phyloP scores from a whole-genome alignment of 1,284 basidiomycete species.

The Apiotrichum laibachii region DNA sequence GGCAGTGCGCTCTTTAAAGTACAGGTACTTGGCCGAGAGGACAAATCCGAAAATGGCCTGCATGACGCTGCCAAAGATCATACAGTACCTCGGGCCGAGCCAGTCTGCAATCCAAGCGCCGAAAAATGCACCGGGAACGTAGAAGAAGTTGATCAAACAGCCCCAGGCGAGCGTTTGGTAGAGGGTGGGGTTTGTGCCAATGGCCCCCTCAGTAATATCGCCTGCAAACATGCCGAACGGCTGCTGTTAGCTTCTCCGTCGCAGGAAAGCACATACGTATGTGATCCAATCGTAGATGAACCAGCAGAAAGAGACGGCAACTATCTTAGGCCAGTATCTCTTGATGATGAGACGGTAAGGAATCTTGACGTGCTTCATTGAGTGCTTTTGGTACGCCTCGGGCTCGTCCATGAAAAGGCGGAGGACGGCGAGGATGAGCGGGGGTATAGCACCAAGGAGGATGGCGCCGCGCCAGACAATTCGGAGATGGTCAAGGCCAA shows the following conservation, averaged over 20 bases:
- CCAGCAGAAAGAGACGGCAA: constrained; percentile 52
- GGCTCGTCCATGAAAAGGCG: constrained; percentile 78
- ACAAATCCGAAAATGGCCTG: constrained; percentile 81
- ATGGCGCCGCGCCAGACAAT: constrained; percentile 85
- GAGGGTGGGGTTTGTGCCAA: constrained; percentile 30
- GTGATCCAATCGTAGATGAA: constrained; percentile 63
- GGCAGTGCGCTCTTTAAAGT: constrained; percentile 55
- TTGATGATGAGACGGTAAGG: constrained; percentile 70
- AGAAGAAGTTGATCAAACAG: constrained; percentile 54
- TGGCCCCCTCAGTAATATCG: constrained; percentile 51
- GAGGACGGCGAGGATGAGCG: constrained; percentile 74
- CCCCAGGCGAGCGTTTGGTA: constrained; percentile 46
- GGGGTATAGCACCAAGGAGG: constrained; percentile 80
- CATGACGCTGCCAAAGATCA: constrained; percentile 68
- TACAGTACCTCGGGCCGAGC: constrained; percentile 57
- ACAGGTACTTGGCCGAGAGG: constrained; percentile 72
- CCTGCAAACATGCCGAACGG: constrained; percentile 83
- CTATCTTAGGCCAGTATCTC: constrained; percentile 58
- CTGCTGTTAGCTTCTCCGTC: too few species aligned
- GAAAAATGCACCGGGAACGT: constrained; percentile 45
- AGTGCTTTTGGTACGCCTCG: constrained; percentile 49
- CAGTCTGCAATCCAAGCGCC: constrained; percentile 44
- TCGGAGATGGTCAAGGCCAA: constrained; percentile 72
- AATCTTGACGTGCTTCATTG: constrained; percentile 66
- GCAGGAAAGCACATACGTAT: too few species aligned